These are phyloP conservation scores for Mycena belliarum DNA, from an alignment of 768 basidiomycete genomes.

Conservation along the genomic window DNA sequence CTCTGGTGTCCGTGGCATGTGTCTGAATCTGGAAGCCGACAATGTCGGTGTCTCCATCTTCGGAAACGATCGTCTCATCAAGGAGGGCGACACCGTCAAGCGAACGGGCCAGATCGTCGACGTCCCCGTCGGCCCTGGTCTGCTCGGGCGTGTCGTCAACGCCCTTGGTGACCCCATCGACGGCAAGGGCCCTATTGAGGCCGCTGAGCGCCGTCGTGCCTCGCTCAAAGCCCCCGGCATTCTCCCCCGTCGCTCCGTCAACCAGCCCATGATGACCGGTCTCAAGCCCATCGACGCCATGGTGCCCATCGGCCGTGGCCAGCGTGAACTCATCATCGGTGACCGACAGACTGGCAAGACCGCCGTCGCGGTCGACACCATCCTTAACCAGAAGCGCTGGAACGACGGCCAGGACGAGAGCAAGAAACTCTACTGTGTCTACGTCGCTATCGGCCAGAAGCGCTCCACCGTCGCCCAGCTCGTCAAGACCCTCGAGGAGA, in stretches of 20 bases:
- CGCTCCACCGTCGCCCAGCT: constrained; percentile 99
- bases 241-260: constrained; percentile 97
- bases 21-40: constrained; percentile 99
- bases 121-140: constrained; percentile 95
- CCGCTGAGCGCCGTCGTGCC: constrained; percentile 93
- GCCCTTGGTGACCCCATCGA: constrained; percentile 99
- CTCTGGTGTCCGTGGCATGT: constrained; percentile 99
- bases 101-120: constrained; percentile 99
- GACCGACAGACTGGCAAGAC: constrained; percentile 99
- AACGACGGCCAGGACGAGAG: constrained; percentile 96
- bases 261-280: constrained; percentile 99
- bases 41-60: constrained; percentile 99
- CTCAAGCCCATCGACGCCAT: constrained; percentile 99
- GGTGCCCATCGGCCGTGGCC: constrained; percentile 99
- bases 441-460: constrained; percentile 99
- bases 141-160: constrained; percentile 99
- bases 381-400: constrained; percentile 99
- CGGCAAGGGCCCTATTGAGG: constrained; percentile 96
- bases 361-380: constrained; percentile 99
- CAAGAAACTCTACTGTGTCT: constrained; percentile 99
- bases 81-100: constrained; percentile 99
- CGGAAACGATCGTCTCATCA: constrained; percentile 96
- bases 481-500: constrained; percentile 99
- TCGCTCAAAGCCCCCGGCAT: constrained; percentile 99
- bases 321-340: constrained; percentile 99